Conservation (phyloP, 768 basidiomycete genomes). For the Collybia mongolica region DNA sequence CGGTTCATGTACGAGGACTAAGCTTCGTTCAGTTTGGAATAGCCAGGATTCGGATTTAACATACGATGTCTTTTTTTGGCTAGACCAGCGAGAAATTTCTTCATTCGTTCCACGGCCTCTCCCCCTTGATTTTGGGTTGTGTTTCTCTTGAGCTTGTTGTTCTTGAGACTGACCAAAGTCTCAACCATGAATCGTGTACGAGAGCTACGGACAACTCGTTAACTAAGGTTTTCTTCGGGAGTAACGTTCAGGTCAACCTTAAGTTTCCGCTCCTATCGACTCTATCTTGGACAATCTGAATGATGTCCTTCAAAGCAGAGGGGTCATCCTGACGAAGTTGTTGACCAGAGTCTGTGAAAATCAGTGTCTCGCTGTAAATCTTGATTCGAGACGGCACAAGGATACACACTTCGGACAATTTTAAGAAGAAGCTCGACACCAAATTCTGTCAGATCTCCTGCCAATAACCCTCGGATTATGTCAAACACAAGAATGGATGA, state of each 20-base stretch:
- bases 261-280: constrained; percentile 47
- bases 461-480: constrained; percentile 74
- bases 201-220: constrained; percentile 50
- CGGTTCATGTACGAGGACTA: constrained; percentile 83
- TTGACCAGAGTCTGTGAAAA: constrained; percentile 75
- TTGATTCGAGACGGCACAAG: neutral
- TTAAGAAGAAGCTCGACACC: constrained; percentile 87
- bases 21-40: neutral
- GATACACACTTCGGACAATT: constrained; percentile 68
- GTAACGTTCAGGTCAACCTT: constrained; percentile 38
- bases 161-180: constrained; percentile 88
- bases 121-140: constrained; percentile 65
- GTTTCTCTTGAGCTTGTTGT: constrained; percentile 76
- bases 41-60: constrained; percentile 11
- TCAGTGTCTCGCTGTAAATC: neutral
- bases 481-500: constrained; percentile 90
- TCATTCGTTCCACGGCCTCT: constrained; percentile 82
- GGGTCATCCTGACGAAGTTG: constrained; percentile 94
- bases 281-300: constrained; percentile 76
- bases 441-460: constrained; percentile 66
- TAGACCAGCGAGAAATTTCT: constrained; percentile 78
- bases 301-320: constrained; percentile 86
- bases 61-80: constrained; percentile 75
- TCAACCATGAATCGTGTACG: constrained; percentile 96
- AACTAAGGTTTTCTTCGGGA: no score